Conservation (phyloP, 1,284 basidiomycete genomes). For the Malassezia psittaci region DNA sequence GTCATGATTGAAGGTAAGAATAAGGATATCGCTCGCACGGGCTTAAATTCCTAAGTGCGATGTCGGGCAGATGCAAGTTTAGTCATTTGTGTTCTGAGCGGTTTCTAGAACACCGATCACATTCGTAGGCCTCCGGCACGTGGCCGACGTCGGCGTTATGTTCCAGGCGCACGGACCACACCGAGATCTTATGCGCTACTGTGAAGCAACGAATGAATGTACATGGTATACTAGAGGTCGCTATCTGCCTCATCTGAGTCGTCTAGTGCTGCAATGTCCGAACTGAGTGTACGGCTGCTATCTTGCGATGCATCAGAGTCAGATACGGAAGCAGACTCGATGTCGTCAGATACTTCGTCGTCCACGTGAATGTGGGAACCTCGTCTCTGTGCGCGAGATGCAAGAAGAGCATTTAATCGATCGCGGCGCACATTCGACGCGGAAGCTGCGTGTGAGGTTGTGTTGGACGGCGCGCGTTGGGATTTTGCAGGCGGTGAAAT, state of each 20-base stretch:
- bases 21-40: not conserved
- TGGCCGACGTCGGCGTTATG: too few species aligned
- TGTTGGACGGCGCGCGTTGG: not conserved
- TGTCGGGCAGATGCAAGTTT: not conserved
- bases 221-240: not conserved
- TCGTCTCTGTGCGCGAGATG: not conserved
- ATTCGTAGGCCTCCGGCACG: too few species aligned
- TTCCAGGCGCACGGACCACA: too few species aligned
- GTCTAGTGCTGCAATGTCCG: not conserved
- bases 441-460: not conserved
- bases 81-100: not conserved
- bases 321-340: not conserved
- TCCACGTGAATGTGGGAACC: not conserved
- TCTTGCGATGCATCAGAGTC: not conserved
- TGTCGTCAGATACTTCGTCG: not conserved
- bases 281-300: not conserved
- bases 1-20: too few species aligned
- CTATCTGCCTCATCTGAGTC: not conserved
- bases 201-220: too few species aligned
- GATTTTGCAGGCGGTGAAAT: not conserved
- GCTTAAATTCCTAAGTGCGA: not conserved
- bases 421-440: not conserved
- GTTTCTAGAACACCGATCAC: too few species aligned
- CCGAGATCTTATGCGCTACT: too few species aligned
- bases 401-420: slow-evolving; percentile 7